Evolutionary conservation across 345 rosid genomes (phyloP), one percentile per base, ranked within the genome.

Genomic region (Bretschneidera sinensis): DNA sequence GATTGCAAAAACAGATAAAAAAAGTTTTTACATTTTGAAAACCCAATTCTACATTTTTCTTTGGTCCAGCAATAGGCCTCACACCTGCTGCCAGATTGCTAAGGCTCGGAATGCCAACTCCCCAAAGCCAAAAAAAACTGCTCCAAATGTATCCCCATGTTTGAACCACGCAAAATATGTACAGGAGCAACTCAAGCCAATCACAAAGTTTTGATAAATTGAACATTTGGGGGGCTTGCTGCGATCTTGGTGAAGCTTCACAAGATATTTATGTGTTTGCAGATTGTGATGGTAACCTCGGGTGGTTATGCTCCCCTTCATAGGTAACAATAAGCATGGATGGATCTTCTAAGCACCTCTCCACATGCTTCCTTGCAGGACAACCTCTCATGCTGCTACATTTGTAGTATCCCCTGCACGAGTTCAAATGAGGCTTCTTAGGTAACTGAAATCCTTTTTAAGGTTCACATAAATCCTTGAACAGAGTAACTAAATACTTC

Each of bases 321-420:
- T 94, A 94, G 22, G 99, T 94, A 23, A 94, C 95, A 55, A 76
- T 79, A 24, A 94, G 97, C 99, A 94, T 87, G 11, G 87, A 71
- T 4, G 99, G 86, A 31, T 92, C 97, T 65, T 87, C 97, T 78
- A 92, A 67, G 81, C 87, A 80, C 74, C 98, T 87, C 78, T 92
- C 99, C 24, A 94, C 99, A 45, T 94, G 99, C 76, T 94, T 94
- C 88, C 99, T 87, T 20, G 99, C 97, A 48, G 97, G 99, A 71
- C 99, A 94, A 34, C 99, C 99, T 80, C 97, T 84, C 81, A 84
- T 84, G 80, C 97, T 87, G 79, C 99, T 94, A 71, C 99, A 94
- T 57, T 92, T 94, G 76, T 94, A 94, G 59, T 94, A 94, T 73
- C 97, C 99, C 80, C 99, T 92, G 81, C 77, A 74, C 22, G 57